Conservation (phyloP, 768 basidiomycete species). For the Hygrocybe punicea region DNA sequence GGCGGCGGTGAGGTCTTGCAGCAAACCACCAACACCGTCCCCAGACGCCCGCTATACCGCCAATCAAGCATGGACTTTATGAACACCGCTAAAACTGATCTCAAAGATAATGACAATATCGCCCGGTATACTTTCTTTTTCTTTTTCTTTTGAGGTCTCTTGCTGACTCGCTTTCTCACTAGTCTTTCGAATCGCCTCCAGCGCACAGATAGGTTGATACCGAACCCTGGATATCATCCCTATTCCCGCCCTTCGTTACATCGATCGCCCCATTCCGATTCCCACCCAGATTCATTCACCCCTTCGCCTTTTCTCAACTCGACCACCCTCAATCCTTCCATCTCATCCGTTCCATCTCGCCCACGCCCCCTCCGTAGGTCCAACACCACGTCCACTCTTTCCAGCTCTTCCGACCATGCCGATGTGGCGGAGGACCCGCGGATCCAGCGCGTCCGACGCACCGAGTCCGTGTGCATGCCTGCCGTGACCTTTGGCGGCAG, state of each 20-base stretch:
- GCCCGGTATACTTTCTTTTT: slow-evolving; percentile 48
- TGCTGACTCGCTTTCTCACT: slow-evolving; percentile 9
- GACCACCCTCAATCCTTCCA: slow-evolving; percentile 55
- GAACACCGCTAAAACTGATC: slow-evolving; percentile 45
- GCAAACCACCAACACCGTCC: slow-evolving; percentile 40
- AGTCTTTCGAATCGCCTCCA: slow-evolving; percentile 70
- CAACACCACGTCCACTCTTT: slow-evolving; percentile 39
- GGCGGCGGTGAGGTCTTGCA: slow-evolving; percentile 41
- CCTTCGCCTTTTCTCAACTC: slow-evolving; percentile 40
- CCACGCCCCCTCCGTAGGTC: slow-evolving; percentile 44
- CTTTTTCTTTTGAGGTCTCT: slow-evolving; percentile 3
- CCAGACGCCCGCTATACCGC: slow-evolving; percentile 61
- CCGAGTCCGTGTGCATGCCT: slow-evolving; percentile 45
- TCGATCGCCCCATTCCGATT: slow-evolving; percentile 37
- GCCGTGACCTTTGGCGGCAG: slow-evolving; percentile 10
- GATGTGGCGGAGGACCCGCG: slow-evolving; percentile 43
- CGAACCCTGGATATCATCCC: slow-evolving; percentile 53
- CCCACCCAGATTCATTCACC: neutral
- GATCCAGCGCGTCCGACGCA: slow-evolving; percentile 49
- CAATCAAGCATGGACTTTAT: slow-evolving; percentile 90
- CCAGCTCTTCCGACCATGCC: slow-evolving; percentile 41
- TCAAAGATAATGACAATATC: slow-evolving; percentile 53
- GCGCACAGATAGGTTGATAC: slow-evolving; percentile 54
- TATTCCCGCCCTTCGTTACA: slow-evolving; percentile 48
- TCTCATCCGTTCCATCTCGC: slow-evolving; percentile 37